A percentile compares a stretch with the other conserved stretches of the same genome.
These are phyloP conservation scores for Corinectria fuckeliana DNA, from an alignment of 2,329 filamentous ascomycete species.

Conservation along the genomic window DNA sequence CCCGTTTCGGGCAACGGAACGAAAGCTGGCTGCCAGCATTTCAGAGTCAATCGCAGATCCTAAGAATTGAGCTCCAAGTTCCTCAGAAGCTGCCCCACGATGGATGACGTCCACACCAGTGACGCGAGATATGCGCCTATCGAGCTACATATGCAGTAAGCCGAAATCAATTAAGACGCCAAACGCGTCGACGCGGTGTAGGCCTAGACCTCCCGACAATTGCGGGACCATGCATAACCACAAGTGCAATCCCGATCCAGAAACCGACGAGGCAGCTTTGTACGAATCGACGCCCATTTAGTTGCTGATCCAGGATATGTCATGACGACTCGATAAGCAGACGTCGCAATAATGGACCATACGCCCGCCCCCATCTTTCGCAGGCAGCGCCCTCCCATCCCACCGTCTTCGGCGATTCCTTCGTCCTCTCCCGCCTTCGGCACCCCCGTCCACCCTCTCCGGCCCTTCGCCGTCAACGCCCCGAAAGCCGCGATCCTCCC, in stretches of 20 bases:
- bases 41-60: conserved; percentile 11
- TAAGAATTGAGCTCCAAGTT: conserved; percentile 17
- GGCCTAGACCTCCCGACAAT: not conserved
- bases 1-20: conserved; percentile 31
- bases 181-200: conserved; percentile 48
- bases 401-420: conserved; percentile 68
- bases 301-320: not conserved
- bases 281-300: not conserved
- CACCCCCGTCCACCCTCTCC: conserved; percentile 82
- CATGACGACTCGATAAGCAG: conserved; percentile 26
- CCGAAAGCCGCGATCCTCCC: conserved; percentile 76
- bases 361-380: conserved; percentile 49
- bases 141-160: conserved; percentile 38
- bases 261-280: conserved; percentile 6
- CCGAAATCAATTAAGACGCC: conserved; percentile 46
- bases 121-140: conserved; percentile 29
- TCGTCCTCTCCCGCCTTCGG: conserved; percentile 92
- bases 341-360: conserved; percentile 43
- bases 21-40: conserved; percentile 39
- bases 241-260: not conserved
- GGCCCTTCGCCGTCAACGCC: conserved; percentile 62
- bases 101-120: conserved; percentile 34
- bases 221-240: conserved; percentile 22
- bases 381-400: conserved; percentile 41
- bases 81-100: conserved; percentile 9